Evolutionary conservation across 352 stramenopile genomes (phyloP), one percentile per base, ranked within the genome.

Genomic region (Pythium aquatile): DNA sequence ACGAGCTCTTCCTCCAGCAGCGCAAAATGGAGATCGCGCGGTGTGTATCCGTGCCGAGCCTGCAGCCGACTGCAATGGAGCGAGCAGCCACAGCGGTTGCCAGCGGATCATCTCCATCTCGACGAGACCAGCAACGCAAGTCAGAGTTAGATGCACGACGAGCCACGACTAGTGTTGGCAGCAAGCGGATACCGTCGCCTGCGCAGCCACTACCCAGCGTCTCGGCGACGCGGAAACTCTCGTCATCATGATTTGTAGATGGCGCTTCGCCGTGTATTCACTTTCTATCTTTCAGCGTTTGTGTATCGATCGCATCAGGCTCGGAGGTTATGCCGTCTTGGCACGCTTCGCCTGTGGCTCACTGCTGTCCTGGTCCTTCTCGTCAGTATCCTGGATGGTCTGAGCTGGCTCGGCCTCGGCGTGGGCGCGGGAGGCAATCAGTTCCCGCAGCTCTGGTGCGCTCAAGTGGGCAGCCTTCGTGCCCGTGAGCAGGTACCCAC

Each of bases 401-500:
- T 59, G n/a, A 8, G 39, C 54, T 20, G 58, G 52, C n/a, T 33
- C 57, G 7, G 58, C 64, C 44, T 70, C 64, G 10, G 57, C 42
- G 26, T 70, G 57, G 11, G 64, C 64, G 32, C 51, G 57, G 24
- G 65, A 72, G 13, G 65, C 44, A 4, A 67, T 7, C 16, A 67
- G 47, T 26, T 54, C 55, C n/a, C 66, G 66, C 49, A 68, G 56
- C 16, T 53, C 53, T n/a, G 66, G 60, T 8, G 55, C 66, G 42
- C 57, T 65, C 28, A 73, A 29, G 28, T 77, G 55, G 29, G 42
- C 52, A 42, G 98, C 84, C 74, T 98, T 98, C 53, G 96, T 93
- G 5, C 95, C 96, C 6, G 89, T 97, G 17, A 99, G 75, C 33
- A 99, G 74, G 68, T 98, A 99, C 16, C 96, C 95, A 49, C 95